A percentile compares a stretch with the other conserved stretches of the same genome.
phyloP scores from a whole-genome alignment of 345 rosid genomes.

The Arabidopsis arenosa region DNA sequence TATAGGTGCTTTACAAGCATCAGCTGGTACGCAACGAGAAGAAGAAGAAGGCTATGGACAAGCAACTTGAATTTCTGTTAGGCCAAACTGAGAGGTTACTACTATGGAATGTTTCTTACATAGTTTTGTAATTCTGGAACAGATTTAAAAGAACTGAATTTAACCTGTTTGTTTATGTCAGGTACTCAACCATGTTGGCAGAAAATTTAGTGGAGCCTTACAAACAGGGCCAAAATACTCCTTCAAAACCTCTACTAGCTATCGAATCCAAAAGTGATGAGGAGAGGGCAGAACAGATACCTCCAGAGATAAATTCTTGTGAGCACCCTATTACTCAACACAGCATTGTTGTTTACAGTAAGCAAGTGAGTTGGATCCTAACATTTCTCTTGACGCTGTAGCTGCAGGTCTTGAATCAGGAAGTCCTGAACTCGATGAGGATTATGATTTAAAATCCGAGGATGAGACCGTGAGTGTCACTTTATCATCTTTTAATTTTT shows the following conservation, averaged over 20 bases:
- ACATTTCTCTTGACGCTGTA: conserved; percentile 24
- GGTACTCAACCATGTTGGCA: conserved; percentile 99
- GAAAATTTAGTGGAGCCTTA: conserved; percentile 82
- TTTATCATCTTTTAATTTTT: conserved; percentile 10
- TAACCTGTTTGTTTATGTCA: conserved; percentile 44
- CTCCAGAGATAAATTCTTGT: conserved; percentile 55
- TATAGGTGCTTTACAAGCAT: conserved; percentile 95
- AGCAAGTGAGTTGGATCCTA: conserved; percentile 31
- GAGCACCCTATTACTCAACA: conserved; percentile 42
- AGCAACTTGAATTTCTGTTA: conserved; percentile 93
- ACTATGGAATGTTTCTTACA: conserved; percentile 1
- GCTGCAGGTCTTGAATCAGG: conserved; percentile 54
- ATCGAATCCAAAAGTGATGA: conserved; percentile 47
- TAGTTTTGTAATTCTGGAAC: conserved; percentile 1
- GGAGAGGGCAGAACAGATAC: conserved; percentile 42
- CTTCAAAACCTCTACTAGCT: conserved; percentile 42
- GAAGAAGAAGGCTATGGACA: conserved; percentile 95
- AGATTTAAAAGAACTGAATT: conserved; percentile 5
- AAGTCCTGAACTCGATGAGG: conserved; percentile 66
- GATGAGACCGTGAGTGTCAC: conserved; percentile 73
- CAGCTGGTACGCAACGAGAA: conserved; percentile 93
- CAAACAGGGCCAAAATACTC: conserved; percentile 50
- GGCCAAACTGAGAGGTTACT: conserved; percentile 98
- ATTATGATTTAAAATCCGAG: conserved; percentile 63
- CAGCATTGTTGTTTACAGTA: conserved; percentile 21